Percentiles rank a stretch among this genome's conserved stretches.
phyloP scores from a whole-genome alignment of 176 grass and related monocot species.

The Themeda triandra region DNA sequence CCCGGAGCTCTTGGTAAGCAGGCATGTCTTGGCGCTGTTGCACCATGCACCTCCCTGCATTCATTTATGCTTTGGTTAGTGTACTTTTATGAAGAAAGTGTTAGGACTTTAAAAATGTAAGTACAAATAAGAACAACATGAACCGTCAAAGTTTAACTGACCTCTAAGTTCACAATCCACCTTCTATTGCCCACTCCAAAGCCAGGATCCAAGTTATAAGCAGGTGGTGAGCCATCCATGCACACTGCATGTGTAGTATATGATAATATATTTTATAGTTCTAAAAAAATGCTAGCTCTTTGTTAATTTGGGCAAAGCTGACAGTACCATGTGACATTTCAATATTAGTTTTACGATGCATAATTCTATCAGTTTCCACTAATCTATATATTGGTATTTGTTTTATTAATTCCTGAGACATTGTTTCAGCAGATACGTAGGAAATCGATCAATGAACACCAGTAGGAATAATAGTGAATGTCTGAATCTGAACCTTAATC shows the following conservation, averaged over 20 bases:
- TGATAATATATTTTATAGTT: not conserved
- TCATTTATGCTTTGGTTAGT: not conserved
- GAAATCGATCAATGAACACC: not conserved
- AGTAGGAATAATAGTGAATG: not conserved
- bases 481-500: not conserved
- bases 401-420: not conserved
- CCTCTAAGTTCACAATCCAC: conserved; percentile 87
- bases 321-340: not conserved
- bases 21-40: conserved; percentile 52
- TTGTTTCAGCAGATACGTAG: not conserved
- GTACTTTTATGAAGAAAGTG: not conserved
- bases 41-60: conserved; percentile 76
- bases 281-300: not conserved
- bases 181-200: conserved; percentile 50
- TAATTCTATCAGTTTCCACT: not conserved
- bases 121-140: not conserved
- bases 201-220: conserved; percentile 66
- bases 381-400: not conserved
- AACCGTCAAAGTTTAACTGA: not conserved
- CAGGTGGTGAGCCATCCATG: conserved; percentile 71
- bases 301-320: not conserved
- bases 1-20: conserved; percentile 24
- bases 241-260: conserved; percentile 46
- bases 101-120: not conserved
- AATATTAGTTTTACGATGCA: not conserved